phyloP scores from a whole-genome alignment of 2,329 filamentous ascomycete species.

The Davidsoniella neocaledoniae region DNA sequence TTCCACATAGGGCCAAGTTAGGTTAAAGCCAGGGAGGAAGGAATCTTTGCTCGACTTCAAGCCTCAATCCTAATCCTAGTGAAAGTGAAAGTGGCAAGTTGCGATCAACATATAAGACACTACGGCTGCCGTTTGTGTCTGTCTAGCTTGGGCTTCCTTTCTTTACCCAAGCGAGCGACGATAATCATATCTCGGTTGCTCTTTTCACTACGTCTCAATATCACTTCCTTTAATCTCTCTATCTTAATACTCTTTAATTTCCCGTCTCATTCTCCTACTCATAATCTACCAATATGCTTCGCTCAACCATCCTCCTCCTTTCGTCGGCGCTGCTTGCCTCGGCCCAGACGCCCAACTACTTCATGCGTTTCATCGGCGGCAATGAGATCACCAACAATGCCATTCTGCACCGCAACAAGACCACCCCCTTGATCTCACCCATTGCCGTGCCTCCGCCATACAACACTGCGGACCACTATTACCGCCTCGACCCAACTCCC shows the following conservation, averaged over 20 bases:
- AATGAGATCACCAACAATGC: constrained; percentile 9
- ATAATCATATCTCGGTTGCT: not conserved
- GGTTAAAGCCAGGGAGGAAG: too few species aligned
- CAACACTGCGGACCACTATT: constrained; percentile 11
- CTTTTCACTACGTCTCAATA: not conserved
- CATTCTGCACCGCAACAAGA: constrained; percentile 10
- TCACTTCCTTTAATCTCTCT: not conserved
- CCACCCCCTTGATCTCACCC: constrained; percentile 4
- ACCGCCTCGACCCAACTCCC: constrained; percentile 8
- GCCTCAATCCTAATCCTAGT: not conserved
- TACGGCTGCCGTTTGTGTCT: not conserved
- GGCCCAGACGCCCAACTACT: constrained; percentile 10
- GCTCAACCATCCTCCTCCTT: not conserved
- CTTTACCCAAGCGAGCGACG: too few species aligned
- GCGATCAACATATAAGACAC: not conserved
- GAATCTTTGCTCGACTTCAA: not conserved
- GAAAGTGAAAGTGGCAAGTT: not conserved
- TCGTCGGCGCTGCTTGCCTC: not conserved
- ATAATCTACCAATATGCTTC: constrained; percentile 1
- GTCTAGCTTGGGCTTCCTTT: not conserved
- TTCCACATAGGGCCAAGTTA: too few species aligned
- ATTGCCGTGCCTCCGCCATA: constrained; percentile 7
- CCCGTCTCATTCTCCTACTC: not conserved
- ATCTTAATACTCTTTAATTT: not conserved
- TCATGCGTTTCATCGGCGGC: constrained; percentile 9